Evolutionary conservation across 805 yeast genomes (phyloP), one percentile per base, ranked within the genome.

Genomic region (Nakazawaea anatomiae): DNA sequence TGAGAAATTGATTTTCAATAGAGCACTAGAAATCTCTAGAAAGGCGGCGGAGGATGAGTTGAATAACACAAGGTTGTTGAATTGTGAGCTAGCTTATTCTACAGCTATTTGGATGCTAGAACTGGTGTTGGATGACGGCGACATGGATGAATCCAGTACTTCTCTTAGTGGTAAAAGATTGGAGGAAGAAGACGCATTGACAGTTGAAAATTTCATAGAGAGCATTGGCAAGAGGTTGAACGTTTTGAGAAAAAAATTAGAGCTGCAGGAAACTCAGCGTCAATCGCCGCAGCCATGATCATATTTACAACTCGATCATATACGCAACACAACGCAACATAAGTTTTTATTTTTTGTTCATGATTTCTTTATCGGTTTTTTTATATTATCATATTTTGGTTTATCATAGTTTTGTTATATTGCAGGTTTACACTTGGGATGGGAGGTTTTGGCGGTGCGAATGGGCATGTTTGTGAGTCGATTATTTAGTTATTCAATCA

Each of bases 41-140:
- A 82, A 82, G 46, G 96, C 98, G 1, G 98, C 98, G 0, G 85
- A 87, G 51, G 83, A 85, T 63, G 99, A 92, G 68, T 73, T 90
- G 59, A 79, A 77, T 40, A 87, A 87, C 43, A 85, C 81, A 50
- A 90, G 85, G 60, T 64, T 87, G 47, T 71, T 73, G 18, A 87
- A 86, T 6, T 91, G 97, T 67, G 97, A 91, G 66, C 68, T 87
- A 52, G 87, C 92, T 7, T 92, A 92, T 64, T 88, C 95, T 4
- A 89, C 96, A 0, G 84, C 97, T 0, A 80, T 92, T 48, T 92
- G 97, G 97, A 89, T 92, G 97, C 72, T 92, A 60, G 95, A 89
- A 62, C 89, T 96, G 1, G 71, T 92, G 30, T 67, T 90, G 49
- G 92, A 86, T 53, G 66, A 69, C 36, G 71, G 67, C 32, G 61